A percentile compares a stretch with the other conserved stretches of the same genome.
Conservation (phyloP, 345 rosid species). For the Pistacia integerrima region DNA sequence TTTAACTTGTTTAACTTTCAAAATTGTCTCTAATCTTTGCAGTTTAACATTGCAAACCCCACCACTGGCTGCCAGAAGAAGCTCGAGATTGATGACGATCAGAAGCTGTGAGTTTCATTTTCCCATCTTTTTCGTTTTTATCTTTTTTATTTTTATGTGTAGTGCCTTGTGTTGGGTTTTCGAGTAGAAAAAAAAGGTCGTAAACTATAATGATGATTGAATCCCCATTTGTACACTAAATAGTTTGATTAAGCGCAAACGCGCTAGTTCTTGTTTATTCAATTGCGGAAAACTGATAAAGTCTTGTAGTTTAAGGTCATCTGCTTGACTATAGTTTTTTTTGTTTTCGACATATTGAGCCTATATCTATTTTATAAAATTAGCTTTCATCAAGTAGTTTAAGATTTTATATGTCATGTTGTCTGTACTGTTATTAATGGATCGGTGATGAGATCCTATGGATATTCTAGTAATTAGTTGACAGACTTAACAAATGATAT, state of each 20-base stretch:
- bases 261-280: background rate
- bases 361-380: too few species aligned
- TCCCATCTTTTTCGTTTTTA: background rate
- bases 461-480: background rate
- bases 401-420: background rate
- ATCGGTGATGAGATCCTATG: background rate
- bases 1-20: background rate
- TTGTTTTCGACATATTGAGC: too few species aligned
- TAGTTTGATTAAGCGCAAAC: background rate
- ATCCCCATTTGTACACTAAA: background rate
- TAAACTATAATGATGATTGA: background rate
- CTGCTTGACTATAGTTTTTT: too few species aligned
- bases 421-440: background rate
- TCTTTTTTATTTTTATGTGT: too few species aligned
- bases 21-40: background rate
- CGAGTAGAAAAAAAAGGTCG: background rate
- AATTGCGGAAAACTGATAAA: background rate
- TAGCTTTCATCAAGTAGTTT: too few species aligned
- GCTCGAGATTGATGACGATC: constrained; percentile 59
- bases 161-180: background rate
- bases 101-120: constrained; percentile 42
- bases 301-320: too few species aligned
- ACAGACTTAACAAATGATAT: too few species aligned
- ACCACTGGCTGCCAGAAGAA: constrained; percentile 63
- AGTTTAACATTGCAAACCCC: constrained; percentile 57